Evolutionary conservation across 768 basidiomycete genomes (phyloP).

Genomic region (Naganishia friedmannii): DNA sequence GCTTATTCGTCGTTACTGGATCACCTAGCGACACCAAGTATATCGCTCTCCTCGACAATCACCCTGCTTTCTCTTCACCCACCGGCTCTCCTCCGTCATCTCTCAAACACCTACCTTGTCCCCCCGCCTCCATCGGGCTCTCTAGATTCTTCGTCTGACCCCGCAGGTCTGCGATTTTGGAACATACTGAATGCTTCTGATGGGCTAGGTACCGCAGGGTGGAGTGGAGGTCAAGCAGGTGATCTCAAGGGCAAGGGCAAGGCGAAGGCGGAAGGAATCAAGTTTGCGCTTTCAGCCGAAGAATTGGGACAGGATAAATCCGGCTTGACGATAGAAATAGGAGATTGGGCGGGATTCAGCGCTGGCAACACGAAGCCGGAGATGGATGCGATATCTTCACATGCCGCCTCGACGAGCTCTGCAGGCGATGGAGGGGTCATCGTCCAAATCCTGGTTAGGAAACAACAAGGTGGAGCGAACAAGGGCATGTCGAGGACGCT

Average conservation of each 20-base stretch:
- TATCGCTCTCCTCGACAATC: constrained; percentile 37
- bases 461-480: constrained; percentile 42
- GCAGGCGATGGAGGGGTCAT: constrained; percentile 62
- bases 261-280: background rate
- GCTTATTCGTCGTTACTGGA: constrained; percentile 32
- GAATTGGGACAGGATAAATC: constrained; percentile 18
- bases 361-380: background rate
- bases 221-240: constrained; percentile 7
- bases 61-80: constrained; percentile 60
- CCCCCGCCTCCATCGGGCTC: constrained; percentile 63
- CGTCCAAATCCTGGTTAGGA: constrained; percentile 59
- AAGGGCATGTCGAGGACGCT: constrained; percentile 48
- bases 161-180: constrained; percentile 66
- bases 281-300: constrained; percentile 11
- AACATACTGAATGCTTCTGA: constrained; percentile 57
- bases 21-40: constrained; percentile 36
- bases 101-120: constrained; percentile 69
- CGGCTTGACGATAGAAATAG: constrained; percentile 32
- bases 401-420: constrained; percentile 50
- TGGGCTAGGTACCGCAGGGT: constrained; percentile 8
- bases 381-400: background rate
- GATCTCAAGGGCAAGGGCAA: constrained; percentile 19
- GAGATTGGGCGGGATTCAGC: constrained; percentile 33
- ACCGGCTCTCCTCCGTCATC: constrained; percentile 63
- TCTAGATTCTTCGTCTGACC: constrained; percentile 9